phyloP scores from a whole-genome alignment of 2,329 filamentous ascomycete species.

The Byssochlamys sp. region DNA sequence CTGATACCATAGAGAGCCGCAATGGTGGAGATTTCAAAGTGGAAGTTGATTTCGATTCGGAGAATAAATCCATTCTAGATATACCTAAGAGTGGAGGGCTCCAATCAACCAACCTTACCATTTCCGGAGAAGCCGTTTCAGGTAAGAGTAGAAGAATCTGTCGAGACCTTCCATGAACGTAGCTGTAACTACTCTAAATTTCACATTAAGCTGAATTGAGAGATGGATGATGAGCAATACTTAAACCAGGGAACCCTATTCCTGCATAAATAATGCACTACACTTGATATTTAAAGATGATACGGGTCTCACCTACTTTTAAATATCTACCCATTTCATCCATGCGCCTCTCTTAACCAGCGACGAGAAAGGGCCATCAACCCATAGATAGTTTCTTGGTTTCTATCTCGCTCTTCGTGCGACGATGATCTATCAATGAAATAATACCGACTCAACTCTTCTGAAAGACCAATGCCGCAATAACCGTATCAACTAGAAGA shows the following conservation, averaged over 20 bases:
- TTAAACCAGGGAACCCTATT: no score
- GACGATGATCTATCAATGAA: not conserved
- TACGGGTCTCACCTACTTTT: no score
- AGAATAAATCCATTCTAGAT: not conserved
- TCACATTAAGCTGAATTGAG: no score
- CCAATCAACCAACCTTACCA: not conserved
- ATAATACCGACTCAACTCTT: not conserved
- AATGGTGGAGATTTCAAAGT: not conserved
- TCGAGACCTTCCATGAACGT: not conserved
- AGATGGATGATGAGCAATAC: no score
- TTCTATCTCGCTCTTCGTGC: not conserved
- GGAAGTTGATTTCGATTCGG: not conserved
- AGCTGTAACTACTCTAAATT: not conserved
- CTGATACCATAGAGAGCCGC: not conserved
- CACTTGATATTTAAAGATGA: no score
- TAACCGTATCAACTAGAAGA: not conserved
- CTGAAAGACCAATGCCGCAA: not conserved
- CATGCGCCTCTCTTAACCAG: constrained; percentile 2
- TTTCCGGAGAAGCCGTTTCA: not conserved
- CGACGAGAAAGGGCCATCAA: constrained; percentile 1
- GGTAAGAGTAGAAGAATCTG: not conserved
- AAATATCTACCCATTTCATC: not conserved
- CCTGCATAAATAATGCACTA: no score
- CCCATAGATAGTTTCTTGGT: not conserved
- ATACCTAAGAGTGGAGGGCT: not conserved